Conservation (phyloP, 371 early-diverging fungal genomes). For the Mucor mucedo region DNA sequence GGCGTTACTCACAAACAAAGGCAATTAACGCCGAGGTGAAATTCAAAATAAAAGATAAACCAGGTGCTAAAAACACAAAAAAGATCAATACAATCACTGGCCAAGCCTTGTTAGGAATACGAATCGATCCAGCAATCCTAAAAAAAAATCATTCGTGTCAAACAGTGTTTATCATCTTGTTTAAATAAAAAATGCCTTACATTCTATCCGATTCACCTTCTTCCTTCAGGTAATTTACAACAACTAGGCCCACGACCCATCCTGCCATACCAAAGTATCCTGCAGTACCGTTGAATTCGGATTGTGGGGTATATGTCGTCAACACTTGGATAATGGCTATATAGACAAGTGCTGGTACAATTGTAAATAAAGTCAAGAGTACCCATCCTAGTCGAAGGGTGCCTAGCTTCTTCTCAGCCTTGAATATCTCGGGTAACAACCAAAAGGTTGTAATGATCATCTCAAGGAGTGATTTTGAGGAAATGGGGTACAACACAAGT, state of each 20-base stretch:
- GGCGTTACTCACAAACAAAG: constrained; percentile 27
- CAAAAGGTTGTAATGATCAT: constrained; percentile 18
- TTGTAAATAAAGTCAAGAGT: constrained; percentile 12
- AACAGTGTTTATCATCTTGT: background rate
- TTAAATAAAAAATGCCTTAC: background rate
- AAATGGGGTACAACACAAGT: constrained; percentile 27
- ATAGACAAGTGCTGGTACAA: constrained; percentile 25
- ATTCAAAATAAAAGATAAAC: constrained; percentile 26
- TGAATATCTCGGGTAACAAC: constrained; percentile 24
- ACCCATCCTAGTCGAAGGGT: constrained; percentile 23
- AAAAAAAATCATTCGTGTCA: background rate
- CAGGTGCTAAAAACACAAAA: constrained; percentile 33
- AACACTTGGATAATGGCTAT: background rate
- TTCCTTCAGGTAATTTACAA: constrained; percentile 25
- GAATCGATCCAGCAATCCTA: constrained; percentile 37
- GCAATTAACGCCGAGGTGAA: constrained; percentile 13
- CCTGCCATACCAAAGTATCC: constrained; percentile 24
- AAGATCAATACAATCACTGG: constrained; percentile 29
- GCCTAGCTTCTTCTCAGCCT: constrained; percentile 25
- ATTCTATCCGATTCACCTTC: constrained; percentile 1
- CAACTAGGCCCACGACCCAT: constrained; percentile 32
- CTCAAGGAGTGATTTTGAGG: constrained; percentile 13
- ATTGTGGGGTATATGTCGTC: background rate
- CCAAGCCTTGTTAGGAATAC: constrained; percentile 30
- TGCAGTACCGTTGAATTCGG: background rate